phyloP scores from a whole-genome alignment of 169 alveolate species.

The Plasmodium yoelii region DNA sequence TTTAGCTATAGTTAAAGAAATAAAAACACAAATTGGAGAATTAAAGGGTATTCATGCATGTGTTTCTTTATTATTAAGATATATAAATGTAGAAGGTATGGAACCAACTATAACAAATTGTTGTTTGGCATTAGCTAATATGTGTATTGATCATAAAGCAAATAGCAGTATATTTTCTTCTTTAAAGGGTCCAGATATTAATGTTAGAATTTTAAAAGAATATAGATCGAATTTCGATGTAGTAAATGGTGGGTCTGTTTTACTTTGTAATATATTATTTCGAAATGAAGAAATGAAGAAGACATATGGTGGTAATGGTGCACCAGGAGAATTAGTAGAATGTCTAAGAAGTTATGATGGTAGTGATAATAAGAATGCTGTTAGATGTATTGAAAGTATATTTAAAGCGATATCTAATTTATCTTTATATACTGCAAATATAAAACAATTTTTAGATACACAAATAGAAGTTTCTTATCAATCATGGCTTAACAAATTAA shows the following conservation, averaged over 20 bases:
- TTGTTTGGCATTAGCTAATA: conserved; percentile 92
- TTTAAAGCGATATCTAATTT: conserved; percentile 91
- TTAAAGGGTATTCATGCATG: conserved; percentile 78
- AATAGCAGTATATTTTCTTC: conserved; percentile 86
- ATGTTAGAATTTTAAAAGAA: conserved; percentile 84
- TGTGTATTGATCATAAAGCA: conserved; percentile 89
- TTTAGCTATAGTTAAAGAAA: conserved; percentile 86
- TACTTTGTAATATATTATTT: conserved; percentile 90
- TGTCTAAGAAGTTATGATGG: conserved; percentile 87
- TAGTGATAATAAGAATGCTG: conserved; percentile 84
- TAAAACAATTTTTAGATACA: conserved; percentile 85
- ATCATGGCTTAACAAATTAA: conserved; percentile 84
- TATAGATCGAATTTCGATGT: conserved; percentile 88
- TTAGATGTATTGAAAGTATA: conserved; percentile 89
- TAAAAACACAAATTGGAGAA: conserved; percentile 87
- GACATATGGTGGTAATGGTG: conserved; percentile 89
- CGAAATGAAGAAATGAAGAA: conserved; percentile 90
- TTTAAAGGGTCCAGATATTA: conserved; percentile 90
- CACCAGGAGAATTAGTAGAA: conserved; percentile 91
- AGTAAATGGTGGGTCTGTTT: conserved; percentile 90
- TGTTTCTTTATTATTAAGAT: conserved; percentile 82
- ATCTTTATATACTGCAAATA: conserved; percentile 89
- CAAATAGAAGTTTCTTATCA: conserved; percentile 82
- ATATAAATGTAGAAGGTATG: conserved; percentile 80
- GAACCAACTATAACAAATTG: conserved; percentile 89